phyloP scores from a whole-genome alignment of 768 basidiomycete species.

The Lactifluus pinguis region DNA sequence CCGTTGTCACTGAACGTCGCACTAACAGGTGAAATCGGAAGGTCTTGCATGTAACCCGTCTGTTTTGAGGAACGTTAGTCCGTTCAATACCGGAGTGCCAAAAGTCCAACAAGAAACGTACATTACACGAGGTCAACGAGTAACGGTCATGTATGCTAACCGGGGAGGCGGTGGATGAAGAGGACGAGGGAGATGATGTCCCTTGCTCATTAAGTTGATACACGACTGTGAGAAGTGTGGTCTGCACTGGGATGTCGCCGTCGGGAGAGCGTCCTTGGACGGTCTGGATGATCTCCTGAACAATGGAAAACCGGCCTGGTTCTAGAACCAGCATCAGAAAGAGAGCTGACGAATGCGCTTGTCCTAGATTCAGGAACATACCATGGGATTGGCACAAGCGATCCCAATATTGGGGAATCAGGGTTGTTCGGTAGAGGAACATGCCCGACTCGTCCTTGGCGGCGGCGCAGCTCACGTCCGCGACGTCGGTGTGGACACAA shows the following conservation, averaged over 20 bases:
- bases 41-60: conserved; percentile 17
- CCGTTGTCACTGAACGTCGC: conserved; percentile 19
- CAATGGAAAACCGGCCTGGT: conserved; percentile 55
- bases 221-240: conserved; percentile 22
- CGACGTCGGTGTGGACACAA: conserved; percentile 44
- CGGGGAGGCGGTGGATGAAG: conserved; percentile 16
- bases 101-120: conserved; percentile 1
- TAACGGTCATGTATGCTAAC: conserved; percentile 13
- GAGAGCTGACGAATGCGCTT: not conserved
- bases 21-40: conserved; percentile 22
- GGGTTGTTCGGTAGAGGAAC: conserved; percentile 47
- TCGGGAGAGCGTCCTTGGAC: conserved; percentile 5
- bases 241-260: conserved; percentile 6
- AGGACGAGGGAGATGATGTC: conserved; percentile 8
- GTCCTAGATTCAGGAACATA: conserved; percentile 25
- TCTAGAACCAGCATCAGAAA: conserved; percentile 33
- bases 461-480: conserved; percentile 17
- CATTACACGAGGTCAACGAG: conserved; percentile 14
- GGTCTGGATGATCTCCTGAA: conserved; percentile 46
- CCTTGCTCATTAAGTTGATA: conserved; percentile 22
- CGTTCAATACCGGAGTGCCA: not conserved
- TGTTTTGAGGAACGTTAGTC: conserved; percentile 8
- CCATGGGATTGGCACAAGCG: conserved; percentile 47
- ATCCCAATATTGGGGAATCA: conserved; percentile 60
- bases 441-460: conserved; percentile 9